A percentile compares a stretch with the other conserved stretches of the same genome.
phyloP scores from a whole-genome alignment of 352 stramenopile species.

The Phytophthora crassamura region DNA sequence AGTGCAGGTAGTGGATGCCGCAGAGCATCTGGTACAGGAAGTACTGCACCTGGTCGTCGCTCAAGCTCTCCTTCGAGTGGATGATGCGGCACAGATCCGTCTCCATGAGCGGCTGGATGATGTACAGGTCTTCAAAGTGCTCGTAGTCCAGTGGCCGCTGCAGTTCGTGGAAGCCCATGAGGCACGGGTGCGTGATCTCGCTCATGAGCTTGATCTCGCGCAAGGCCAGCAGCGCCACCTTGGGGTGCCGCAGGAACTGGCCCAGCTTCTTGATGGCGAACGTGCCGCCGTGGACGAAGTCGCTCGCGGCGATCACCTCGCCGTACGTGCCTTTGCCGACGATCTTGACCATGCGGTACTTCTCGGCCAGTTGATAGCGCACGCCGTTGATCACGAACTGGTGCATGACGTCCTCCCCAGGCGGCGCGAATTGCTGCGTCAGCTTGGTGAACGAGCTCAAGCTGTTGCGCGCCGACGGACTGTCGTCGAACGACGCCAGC shows the following conservation, averaged over 20 bases:
- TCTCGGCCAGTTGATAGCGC: conserved; percentile 86
- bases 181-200: conserved; percentile 71
- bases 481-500: conserved; percentile 32
- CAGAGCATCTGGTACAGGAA: conserved; percentile 97
- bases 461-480: conserved; percentile 24
- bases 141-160: conserved; percentile 84
- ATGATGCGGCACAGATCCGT: conserved; percentile 94
- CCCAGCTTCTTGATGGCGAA: conserved; percentile 92
- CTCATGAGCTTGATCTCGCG: conserved; percentile 92
- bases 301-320: conserved; percentile 89
- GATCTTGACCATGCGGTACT: conserved; percentile 92
- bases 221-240: conserved; percentile 83
- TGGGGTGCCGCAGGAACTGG: conserved; percentile 85
- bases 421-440: conserved; percentile 33
- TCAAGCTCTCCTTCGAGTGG: conserved; percentile 90
- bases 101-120: conserved; percentile 98
- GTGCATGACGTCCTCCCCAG: conserved; percentile 79
- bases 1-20: conserved; percentile 96
- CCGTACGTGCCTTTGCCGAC: conserved; percentile 91
- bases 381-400: conserved; percentile 91
- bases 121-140: conserved; percentile 97
- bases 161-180: conserved; percentile 89
- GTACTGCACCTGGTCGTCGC: conserved; percentile 96
- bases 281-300: conserved; percentile 85
- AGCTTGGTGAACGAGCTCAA: conserved; percentile 58